phyloP scores from a whole-genome alignment of 1,284 basidiomycete species.

The Cutaneotrichosporon sp. region DNA sequence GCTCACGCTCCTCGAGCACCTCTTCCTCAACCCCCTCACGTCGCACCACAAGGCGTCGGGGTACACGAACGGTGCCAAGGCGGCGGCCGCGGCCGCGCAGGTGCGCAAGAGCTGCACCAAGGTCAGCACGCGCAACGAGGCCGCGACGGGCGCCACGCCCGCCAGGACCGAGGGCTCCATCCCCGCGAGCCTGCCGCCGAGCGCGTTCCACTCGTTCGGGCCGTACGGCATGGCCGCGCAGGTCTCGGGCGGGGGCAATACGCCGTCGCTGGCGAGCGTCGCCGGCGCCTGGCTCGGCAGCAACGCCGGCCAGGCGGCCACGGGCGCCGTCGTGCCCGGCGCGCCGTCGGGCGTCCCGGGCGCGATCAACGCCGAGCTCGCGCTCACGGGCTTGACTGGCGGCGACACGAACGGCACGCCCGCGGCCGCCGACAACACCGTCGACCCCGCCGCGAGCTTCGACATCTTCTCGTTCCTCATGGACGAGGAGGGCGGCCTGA shows the following conservation, averaged over 20 bases:
- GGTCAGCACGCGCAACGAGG: neutral
- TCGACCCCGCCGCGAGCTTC: conserved; percentile 29
- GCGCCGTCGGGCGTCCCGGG: conserved; percentile 11
- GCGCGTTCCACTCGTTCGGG: conserved; percentile 37
- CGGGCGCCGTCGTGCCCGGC: conserved; percentile 12
- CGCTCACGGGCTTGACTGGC: conserved; percentile 11
- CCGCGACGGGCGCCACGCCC: no score
- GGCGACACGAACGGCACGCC: neutral
- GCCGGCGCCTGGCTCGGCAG: conserved; percentile 22
- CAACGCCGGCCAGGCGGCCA: conserved; percentile 9
- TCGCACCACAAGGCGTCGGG: conserved; percentile 52
- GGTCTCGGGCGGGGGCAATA: conserved; percentile 12
- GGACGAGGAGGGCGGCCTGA: conserved; percentile 47
- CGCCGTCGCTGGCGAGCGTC: conserved; percentile 17
- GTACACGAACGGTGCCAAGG: conserved; percentile 44
- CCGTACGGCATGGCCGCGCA: conserved; percentile 32
- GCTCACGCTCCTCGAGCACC: conserved; percentile 53
- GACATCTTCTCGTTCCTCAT: conserved; percentile 51
- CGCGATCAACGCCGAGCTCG: conserved; percentile 20
- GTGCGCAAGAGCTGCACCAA: conserved; percentile 2
- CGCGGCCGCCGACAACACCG: neutral
- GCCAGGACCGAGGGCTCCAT: neutral
- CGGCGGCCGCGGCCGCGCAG: conserved; percentile 2
- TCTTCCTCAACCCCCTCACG: conserved; percentile 54
- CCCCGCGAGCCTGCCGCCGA: conserved; percentile 34